These are phyloP conservation scores for Solanum pimpinellifolium DNA, from an alignment of 257 asterid genomes.

Conservation along the genomic window DNA sequence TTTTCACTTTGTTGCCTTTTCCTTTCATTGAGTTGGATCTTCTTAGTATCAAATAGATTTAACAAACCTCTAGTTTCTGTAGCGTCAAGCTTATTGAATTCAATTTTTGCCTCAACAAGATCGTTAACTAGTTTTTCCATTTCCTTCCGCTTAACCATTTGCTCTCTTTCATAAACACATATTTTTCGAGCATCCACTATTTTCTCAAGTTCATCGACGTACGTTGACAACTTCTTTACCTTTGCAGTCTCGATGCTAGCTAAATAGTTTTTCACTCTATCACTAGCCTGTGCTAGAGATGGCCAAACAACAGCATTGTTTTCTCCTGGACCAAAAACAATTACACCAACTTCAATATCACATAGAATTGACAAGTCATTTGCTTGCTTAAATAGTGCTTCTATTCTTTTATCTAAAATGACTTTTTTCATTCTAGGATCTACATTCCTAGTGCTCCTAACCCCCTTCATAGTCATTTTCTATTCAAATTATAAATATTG, in stretches of 20 bases:
- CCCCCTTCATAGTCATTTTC: not conserved
- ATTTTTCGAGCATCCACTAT: not conserved
- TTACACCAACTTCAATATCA: not conserved
- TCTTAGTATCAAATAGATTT: not conserved
- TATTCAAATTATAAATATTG: no score
- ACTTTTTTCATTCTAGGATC: not conserved
- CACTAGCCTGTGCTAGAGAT: not conserved
- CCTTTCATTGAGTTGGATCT: not conserved
- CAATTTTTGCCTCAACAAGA: not conserved
- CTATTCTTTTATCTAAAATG: not conserved
- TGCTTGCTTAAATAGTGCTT: not conserved
- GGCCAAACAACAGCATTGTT: not conserved
- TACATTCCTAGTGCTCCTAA: not conserved
- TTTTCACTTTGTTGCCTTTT: not conserved
- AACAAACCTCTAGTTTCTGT: not conserved
- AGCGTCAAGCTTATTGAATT: not conserved
- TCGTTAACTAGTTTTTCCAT: not conserved
- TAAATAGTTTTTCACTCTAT: not conserved
- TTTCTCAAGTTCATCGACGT: not conserved
- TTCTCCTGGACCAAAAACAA: not conserved
- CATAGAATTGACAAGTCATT: not conserved
- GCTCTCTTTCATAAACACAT: no score
- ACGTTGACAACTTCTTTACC: not conserved
- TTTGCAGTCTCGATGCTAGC: not conserved
- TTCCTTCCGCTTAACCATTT: not conserved